Conservation (phyloP, 305 asterid species). For the Solanum hybrid region DNA sequence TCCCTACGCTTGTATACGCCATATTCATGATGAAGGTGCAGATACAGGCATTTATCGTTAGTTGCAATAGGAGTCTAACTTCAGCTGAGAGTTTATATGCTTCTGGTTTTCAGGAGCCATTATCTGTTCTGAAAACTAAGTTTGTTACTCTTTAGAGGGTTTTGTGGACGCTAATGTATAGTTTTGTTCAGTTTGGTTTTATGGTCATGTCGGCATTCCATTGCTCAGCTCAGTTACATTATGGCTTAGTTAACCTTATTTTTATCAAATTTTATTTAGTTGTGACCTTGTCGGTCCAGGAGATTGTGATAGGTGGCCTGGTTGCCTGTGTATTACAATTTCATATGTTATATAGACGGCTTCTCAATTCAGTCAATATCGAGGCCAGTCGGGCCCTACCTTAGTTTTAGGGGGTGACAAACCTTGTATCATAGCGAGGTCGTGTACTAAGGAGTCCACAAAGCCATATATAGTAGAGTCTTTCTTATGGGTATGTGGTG, state of each 20-base stretch:
- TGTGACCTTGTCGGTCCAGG: neutral
- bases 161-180: neutral
- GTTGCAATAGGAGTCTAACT: neutral
- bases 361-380: neutral
- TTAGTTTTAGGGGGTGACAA: neutral
- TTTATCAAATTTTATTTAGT: neutral
- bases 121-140: neutral
- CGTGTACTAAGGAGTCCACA: neutral
- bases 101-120: neutral
- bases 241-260: neutral
- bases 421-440: neutral
- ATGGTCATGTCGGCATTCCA: neutral
- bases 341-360: neutral
- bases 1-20: neutral
- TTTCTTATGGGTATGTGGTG: neutral
- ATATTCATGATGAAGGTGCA: neutral
- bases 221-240: no score
- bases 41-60: neutral
- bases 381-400: neutral
- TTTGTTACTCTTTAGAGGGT: neutral
- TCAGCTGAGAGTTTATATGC: neutral
- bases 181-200: neutral
- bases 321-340: neutral
- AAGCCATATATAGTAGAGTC: neutral
- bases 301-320: neutral